Conservation (phyloP, 1,284 basidiomycete species). For the Malassezia vespertilionis region DNA sequence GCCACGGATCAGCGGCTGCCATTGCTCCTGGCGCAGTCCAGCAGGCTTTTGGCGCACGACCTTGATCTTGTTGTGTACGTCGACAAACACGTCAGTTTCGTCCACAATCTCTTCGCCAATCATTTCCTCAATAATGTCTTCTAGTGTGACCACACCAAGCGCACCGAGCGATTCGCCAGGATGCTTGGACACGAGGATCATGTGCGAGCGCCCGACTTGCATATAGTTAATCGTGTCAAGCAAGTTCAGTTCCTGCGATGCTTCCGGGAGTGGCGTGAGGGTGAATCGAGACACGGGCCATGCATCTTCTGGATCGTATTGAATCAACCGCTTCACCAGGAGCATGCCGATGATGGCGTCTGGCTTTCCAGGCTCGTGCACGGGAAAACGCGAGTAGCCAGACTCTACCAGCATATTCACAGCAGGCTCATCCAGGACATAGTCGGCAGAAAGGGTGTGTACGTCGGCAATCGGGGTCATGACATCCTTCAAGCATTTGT, state of each 20-base stretch:
- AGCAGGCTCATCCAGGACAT: slow-evolving; percentile 65
- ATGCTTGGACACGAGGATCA: slow-evolving; percentile 71
- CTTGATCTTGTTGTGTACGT: slow-evolving; percentile 40
- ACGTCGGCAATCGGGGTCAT: slow-evolving; percentile 57
- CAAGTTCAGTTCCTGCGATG: slow-evolving; percentile 64
- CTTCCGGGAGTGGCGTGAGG: slow-evolving; percentile 71
- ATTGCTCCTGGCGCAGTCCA: slow-evolving; percentile 19
- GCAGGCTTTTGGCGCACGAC: slow-evolving; percentile 22
- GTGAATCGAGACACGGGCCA: slow-evolving; percentile 58
- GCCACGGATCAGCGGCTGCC: slow-evolving; percentile 42
- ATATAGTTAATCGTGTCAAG: slow-evolving; percentile 50
- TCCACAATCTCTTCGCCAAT: slow-evolving; percentile 46
- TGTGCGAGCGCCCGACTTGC: slow-evolving; percentile 88
- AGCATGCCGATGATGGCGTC: slow-evolving; percentile 75
- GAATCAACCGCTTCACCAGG: slow-evolving; percentile 63
- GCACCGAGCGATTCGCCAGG: slow-evolving; percentile 71
- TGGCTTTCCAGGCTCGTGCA: slow-evolving; percentile 67
- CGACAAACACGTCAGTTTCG: slow-evolving; percentile 45
- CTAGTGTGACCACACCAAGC: slow-evolving; percentile 49
- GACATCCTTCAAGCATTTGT: slow-evolving; percentile 63
- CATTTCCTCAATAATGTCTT: slow-evolving; percentile 56
- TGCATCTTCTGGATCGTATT: slow-evolving; percentile 73
- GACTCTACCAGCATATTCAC: slow-evolving; percentile 55
- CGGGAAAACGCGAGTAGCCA: slow-evolving; percentile 86
- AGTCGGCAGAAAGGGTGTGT: slow-evolving; percentile 63